phyloP scores from a whole-genome alignment of 2,329 filamentous ascomycete genomes.

The Microdochium nivale region DNA sequence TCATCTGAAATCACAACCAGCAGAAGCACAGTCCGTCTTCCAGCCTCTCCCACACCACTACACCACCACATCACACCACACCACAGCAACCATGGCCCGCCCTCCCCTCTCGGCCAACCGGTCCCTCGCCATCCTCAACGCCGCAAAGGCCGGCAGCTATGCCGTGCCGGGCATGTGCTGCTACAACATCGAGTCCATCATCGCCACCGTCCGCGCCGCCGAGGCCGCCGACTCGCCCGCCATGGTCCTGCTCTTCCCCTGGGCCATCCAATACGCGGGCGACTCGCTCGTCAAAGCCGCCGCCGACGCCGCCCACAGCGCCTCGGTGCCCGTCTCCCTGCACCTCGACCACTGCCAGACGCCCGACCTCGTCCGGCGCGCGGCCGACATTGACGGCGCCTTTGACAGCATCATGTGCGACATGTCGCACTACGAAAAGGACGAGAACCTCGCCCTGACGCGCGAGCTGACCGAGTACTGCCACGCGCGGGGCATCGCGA shows the following conservation, averaged over 20 bases:
- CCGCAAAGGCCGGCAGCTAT: slow-evolving; percentile 45
- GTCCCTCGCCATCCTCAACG: slow-evolving; percentile 47
- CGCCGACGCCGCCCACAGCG: slow-evolving; percentile 44
- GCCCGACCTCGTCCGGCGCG: slow-evolving; percentile 50
- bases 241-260: slow-evolving; percentile 68
- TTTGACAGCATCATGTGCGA: slow-evolving; percentile 73
- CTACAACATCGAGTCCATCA: slow-evolving; percentile 63
- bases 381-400: slow-evolving; percentile 46
- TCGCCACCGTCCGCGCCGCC: slow-evolving; percentile 60
- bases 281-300: slow-evolving; percentile 45
- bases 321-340: slow-evolving; percentile 50
- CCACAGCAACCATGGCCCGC: slow-evolving; percentile 20
- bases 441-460: slow-evolving; percentile 59
- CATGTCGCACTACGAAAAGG: slow-evolving; percentile 66
- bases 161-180: slow-evolving; percentile 53
- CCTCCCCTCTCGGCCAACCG: slow-evolving; percentile 36
- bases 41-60: not conserved
- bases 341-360: slow-evolving; percentile 62
- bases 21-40: no score
- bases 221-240: slow-evolving; percentile 58
- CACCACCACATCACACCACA: not conserved
- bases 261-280: slow-evolving; percentile 60
- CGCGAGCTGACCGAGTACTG: slow-evolving; percentile 54
- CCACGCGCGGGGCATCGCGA: slow-evolving; percentile 55
- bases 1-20: no score